Percentiles rank a stretch among this genome's conserved stretches.
phyloP scores from a whole-genome alignment of 208 protist genomes.

The Leishmania turanica region DNA sequence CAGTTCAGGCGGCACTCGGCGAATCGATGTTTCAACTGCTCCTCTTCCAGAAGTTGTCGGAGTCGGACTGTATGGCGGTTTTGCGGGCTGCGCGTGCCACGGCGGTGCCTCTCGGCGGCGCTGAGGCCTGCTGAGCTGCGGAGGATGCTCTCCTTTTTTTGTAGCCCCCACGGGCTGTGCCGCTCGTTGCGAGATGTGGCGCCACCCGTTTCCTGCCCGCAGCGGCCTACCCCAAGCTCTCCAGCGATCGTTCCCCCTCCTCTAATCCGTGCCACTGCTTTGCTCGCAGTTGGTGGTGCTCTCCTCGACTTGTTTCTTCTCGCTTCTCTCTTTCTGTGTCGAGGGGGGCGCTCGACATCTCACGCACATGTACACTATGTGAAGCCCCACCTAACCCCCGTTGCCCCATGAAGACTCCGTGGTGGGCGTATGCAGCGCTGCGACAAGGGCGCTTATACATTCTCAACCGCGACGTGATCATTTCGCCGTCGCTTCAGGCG shows the following conservation, averaged over 20 bases:
- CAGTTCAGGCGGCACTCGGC: conserved; percentile 62
- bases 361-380: conserved; percentile 4
- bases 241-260: not conserved
- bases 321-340: not conserved
- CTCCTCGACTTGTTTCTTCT: not conserved
- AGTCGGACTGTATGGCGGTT: conserved; percentile 66
- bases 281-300: not conserved
- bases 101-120: conserved; percentile 1
- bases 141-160: not conserved
- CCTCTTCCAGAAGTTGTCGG: conserved; percentile 69
- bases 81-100: conserved; percentile 50
- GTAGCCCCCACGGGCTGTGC: too few relatives aligned
- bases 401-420: not conserved
- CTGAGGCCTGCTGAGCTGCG: not conserved
- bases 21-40: conserved; percentile 62
- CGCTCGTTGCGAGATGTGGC: not conserved
- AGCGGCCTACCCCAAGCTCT: not conserved
- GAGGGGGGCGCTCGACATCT: not conserved
- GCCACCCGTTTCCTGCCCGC: not conserved
- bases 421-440: not conserved
- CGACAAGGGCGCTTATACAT: not conserved
- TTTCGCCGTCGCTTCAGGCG: not conserved
- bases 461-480: not conserved
- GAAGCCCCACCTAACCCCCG: not conserved
- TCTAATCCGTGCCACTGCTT: not conserved